Evolutionary conservation across 257 asterid genomes (phyloP), one percentile per base, ranked within the genome.

Genomic region (Striga asiatica): DNA sequence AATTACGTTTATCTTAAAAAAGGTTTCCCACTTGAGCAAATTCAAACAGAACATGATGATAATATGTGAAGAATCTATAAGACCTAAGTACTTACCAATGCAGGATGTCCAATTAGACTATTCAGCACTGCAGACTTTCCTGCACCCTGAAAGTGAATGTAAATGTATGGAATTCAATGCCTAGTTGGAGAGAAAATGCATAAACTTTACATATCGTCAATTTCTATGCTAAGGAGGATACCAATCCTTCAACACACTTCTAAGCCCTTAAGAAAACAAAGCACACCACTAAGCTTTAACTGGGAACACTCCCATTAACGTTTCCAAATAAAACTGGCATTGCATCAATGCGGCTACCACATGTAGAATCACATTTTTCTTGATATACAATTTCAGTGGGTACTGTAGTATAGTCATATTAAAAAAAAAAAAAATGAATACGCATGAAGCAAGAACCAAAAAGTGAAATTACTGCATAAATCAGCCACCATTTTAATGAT

Each of bases 41-140:
- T 17, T 43, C 1, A 43, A 17, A 43, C 5, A n/a, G 16, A 19
- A 10, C 25, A 5, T 43, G 31, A 25, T 34, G 47, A 43, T 64
- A 6, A 43, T 17, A 45, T 16, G n/a, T n/a, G 54, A 29, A 65
- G 13, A 66, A 53, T 55, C 45, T 38, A 29, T 6, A 25, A 13
- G 8, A 17, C 27, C 56, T 22, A 29, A 53, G 20, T 56, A 61
- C 94, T 75, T 75, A 91, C 98, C 94, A 91, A 59, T 41, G 92
- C 88, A 42, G 98, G 96, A 76, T 91, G 98, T 31, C 98, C 96
- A 12, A 91, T 79, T 58, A 91, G 76, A 75, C 98, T 91, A 82
- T 91, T 91, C 67, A 91, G 71, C 17, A 91, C 95, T 22, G 95
- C 98, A 51, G 98, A 91, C 76, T 91, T 91, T 64, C 98, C 98